Evolutionary conservation across 805 yeast genomes (phyloP), one percentile per base, ranked within the genome.

Genomic region (Limtongia smithiae): DNA sequence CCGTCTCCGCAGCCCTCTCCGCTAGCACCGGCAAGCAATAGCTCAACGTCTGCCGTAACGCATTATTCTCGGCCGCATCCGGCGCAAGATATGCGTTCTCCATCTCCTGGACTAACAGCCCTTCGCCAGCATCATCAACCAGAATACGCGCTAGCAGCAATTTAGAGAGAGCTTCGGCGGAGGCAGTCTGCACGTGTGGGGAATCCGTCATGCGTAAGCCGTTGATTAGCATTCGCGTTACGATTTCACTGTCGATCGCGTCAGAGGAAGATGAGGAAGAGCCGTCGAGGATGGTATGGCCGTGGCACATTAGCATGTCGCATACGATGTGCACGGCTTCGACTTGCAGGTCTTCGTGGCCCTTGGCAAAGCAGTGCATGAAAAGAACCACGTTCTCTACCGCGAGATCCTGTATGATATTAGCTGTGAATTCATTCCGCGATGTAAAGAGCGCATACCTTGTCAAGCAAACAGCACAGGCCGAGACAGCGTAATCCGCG

Each of bases 81-180:
- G 93, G 89, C 45, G 83, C 81, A 68, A 86, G 90, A 61, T 88
- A 91, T 3, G 44, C 33, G 18, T 39, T 46, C n/a, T 40, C 44
- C 46, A 49, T 42, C 14, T 14, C 17, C 27, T 38, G 42, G 27
- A 48, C n/a, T 3, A 48, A 20, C n/a, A n/a, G n/a, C n/a, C n/a
- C n/a, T 11, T 3, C 37, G 15, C 34, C 45, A 48, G 82, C 86
- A 49, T 78, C 82, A 61, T 84, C 89, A 5, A 73, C 76, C 48
- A 89, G 74, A 18, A 85, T 76, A 56, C 85, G 94, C 14, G 91
- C 84, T 45, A 93, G 71, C 59, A 82, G 80, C 43, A 91, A 69
- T 68, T 91, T 90, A 61, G 90, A 85, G 22, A 90, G 69, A 0
- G 95, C 94, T 61, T 87, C 95, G 0, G 91, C 95, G 8, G 91